A percentile compares a stretch with the other conserved stretches of the same genome.
Conservation (phyloP, 2,329 filamentous ascomycete species). For the Trichoderma asperellum region DNA sequence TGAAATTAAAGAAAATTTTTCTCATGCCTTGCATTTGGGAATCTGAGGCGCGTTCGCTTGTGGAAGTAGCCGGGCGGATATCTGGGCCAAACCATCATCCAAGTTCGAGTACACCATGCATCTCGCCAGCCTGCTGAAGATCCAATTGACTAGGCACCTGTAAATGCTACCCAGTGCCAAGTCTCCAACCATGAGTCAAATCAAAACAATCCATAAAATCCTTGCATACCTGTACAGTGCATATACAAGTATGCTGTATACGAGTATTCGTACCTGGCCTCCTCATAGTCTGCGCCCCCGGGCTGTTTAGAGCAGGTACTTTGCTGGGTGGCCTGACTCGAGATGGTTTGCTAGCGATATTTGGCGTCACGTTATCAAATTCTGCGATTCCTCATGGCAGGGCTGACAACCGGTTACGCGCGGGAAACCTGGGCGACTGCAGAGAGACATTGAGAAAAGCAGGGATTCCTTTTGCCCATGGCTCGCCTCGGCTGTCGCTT, state of each 20-base stretch:
- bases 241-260: not conserved
- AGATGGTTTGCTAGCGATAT: not conserved
- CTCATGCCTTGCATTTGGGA: not conserved
- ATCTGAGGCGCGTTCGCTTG: not conserved
- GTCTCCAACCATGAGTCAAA: not conserved
- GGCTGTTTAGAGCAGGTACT: constrained; percentile 1
- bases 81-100: not conserved
- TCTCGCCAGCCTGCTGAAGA: not conserved
- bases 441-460: not conserved
- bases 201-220: not conserved
- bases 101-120: not conserved
- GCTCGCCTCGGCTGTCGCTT: constrained; percentile 15
- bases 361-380: constrained; percentile 9
- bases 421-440: not conserved
- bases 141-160: not conserved
- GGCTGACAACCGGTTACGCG: constrained; percentile 17
- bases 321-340: constrained; percentile 17
- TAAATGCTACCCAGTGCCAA: not conserved
- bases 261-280: not conserved
- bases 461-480: constrained; percentile 10
- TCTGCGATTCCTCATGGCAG: constrained; percentile 6
- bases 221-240: not conserved
- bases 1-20: not conserved
- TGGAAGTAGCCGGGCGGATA: not conserved
- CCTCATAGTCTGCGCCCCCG: not conserved